Base-by-base conservation (phyloP, 2,329 filamentous ascomycete genomes). In the Juglanconis juglandina region DNA sequence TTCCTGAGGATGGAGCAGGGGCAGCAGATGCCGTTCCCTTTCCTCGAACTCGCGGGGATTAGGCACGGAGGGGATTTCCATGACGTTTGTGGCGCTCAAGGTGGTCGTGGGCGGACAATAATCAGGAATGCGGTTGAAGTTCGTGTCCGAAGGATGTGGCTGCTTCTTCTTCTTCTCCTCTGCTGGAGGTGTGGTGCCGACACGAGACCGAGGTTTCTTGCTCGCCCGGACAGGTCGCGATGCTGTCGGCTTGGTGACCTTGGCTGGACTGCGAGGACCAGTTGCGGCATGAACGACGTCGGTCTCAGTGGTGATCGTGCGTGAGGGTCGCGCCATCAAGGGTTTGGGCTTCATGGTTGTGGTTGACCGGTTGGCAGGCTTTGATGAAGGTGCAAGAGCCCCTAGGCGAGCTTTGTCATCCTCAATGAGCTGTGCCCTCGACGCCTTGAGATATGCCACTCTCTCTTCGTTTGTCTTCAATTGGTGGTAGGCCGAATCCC, bases 31-130 rank as follows among this genome's bases (percentile, higher is more conserved):
- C 65, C 95, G 85, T 44, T 88, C 84, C 63, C 87, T 85, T 7
- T 90, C 91, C 77, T 93, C 95, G 91, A 92, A 96, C 64, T 96
- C 91, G 33, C 91, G 87, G 78, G 93, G 94, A 67, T 95, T 81
- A 47, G 82, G 85, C 72, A 91, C 91, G 55, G 82, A 76, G 5
- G 44, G 44, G 13, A 34, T 49, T 4, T 17, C 41, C 44, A 56
- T 48, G 51, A 53, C 17, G 4, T 56, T 50, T 68, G 87, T 87
- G 66, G 78, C 77, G 7, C 87, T 85, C 4, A 95, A 81, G 2
- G 88, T 87, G 58, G 79, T 76, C 47, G 87, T 70, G 0, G 89
- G 86, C 49, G 92, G 92, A 55, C 87, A 91, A 71, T 83, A 90
- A 72, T 96, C 86, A 5, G 83, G 81, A 37, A 96, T 79, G 3